Evolutionary conservation across 805 yeast species (phyloP).

Genomic region (Kodamaea leandrae): DNA sequence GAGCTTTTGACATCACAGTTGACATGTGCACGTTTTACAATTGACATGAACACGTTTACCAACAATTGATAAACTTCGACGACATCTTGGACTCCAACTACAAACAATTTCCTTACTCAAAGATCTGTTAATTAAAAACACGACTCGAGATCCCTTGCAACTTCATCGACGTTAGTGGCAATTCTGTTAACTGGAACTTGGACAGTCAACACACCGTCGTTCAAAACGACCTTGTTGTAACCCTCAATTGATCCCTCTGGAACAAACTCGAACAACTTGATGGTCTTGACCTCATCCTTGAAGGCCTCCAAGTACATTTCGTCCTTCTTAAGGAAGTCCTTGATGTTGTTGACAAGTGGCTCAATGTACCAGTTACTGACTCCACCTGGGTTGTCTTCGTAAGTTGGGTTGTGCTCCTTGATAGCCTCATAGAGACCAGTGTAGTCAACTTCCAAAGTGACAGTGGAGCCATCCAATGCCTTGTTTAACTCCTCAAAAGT

Average conservation of each 20-base stretch:
- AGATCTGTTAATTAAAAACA: background rate
- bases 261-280: constrained; percentile 12
- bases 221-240: constrained; percentile 5
- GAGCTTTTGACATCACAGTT: too few species aligned
- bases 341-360: constrained; percentile 8
- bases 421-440: constrained; percentile 9
- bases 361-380: constrained; percentile 14
- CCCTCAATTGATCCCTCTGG: constrained; percentile 2
- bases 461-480: constrained; percentile 6
- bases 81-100: too few species aligned
- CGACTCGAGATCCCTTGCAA: constrained; percentile 4
- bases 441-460: constrained; percentile 13
- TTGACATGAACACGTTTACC: too few species aligned
- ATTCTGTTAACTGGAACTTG: constrained; percentile 7
- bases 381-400: constrained; percentile 8
- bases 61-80: too few species aligned
- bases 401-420: constrained; percentile 9
- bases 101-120: too few species aligned
- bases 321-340: constrained; percentile 11
- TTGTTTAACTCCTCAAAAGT: constrained; percentile 9
- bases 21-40: too few species aligned
- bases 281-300: constrained; percentile 12
- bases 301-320: constrained; percentile 14
- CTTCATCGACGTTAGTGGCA: constrained; percentile 10
- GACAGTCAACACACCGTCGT: constrained; percentile 11